Evolutionary conservation across 225 moss, liverwort and hornwort species (phyloP).

Genomic region (Asterella californica): DNA sequence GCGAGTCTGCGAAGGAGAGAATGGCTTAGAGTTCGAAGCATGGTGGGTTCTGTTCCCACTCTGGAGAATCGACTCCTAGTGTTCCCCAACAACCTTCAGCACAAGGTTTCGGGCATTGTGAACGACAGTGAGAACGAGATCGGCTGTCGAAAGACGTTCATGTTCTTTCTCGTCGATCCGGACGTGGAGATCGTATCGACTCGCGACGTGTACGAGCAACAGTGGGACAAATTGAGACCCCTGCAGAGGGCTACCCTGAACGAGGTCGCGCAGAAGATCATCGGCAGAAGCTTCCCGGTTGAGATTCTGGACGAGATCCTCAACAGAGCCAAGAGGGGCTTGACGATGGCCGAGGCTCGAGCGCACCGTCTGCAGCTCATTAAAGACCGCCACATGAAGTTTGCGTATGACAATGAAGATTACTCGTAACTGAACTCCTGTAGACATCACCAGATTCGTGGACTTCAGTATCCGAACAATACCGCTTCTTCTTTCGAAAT

Average conservation of each 20-base stretch:
- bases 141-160: constrained; percentile 12
- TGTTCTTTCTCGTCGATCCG: constrained; percentile 16
- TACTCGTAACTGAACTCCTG: not conserved
- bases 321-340: constrained; percentile 1
- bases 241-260: constrained; percentile 8
- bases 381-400: constrained; percentile 17
- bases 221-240: constrained; percentile 16
- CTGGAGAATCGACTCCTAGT: constrained; percentile 20
- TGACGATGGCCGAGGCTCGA: constrained; percentile 19
- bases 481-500: not conserved
- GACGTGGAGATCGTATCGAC: constrained; percentile 15
- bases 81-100: constrained; percentile 23
- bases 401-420: constrained; percentile 14
- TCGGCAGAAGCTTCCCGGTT: constrained; percentile 13
- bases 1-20: constrained; percentile 6
- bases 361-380: constrained; percentile 23
- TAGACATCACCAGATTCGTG: not conserved
- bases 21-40: constrained; percentile 11
- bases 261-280: constrained; percentile 19
- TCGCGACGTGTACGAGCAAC: constrained; percentile 19
- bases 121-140: constrained; percentile 11
- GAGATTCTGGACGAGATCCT: constrained; percentile 22
- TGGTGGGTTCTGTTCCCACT: constrained; percentile 19
- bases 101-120: constrained; percentile 23
- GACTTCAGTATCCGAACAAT: not conserved